phyloP scores from a whole-genome alignment of 192 early-diverging fungal species.

The Mortierella hygrophila region DNA sequence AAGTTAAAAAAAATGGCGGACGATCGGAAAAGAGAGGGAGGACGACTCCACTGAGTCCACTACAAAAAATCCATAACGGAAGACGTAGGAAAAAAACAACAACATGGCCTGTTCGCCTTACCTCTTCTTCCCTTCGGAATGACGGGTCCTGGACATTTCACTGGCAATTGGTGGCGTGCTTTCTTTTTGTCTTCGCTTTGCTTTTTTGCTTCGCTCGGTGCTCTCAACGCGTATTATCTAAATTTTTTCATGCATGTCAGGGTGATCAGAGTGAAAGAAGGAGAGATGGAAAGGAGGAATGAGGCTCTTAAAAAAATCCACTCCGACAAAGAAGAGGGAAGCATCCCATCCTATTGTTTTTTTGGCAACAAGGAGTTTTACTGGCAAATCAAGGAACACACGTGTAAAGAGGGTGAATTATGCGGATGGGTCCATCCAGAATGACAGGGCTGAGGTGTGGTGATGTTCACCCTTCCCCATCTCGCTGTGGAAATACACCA shows the following conservation, averaged over 20 bases:
- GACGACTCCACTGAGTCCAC: neutral
- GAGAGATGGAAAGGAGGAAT: neutral
- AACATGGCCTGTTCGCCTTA: neutral
- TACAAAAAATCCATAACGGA: neutral
- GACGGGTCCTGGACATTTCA: neutral
- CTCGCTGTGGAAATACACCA: no score
- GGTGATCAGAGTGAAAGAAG: neutral
- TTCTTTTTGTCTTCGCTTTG: neutral
- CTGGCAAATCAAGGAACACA: neutral
- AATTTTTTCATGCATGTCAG: neutral
- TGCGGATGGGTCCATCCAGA: neutral
- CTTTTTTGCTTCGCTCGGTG: neutral
- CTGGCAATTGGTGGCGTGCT: constrained; percentile 3
- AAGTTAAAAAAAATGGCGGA: neutral
- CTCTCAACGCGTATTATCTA: neutral
- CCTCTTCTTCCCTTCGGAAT: neutral
- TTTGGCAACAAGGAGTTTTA: neutral
- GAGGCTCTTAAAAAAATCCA: neutral
- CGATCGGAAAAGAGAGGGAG: neutral
- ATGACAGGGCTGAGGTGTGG: no score
- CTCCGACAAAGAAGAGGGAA: neutral
- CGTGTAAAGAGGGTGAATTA: neutral
- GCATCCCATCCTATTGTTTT: neutral
- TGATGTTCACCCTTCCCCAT: no score
- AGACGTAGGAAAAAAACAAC: neutral